These are phyloP conservation scores for Pneumocystis murina DNA, from an alignment of 1,139 yeast genomes.

Conservation along the genomic window DNA sequence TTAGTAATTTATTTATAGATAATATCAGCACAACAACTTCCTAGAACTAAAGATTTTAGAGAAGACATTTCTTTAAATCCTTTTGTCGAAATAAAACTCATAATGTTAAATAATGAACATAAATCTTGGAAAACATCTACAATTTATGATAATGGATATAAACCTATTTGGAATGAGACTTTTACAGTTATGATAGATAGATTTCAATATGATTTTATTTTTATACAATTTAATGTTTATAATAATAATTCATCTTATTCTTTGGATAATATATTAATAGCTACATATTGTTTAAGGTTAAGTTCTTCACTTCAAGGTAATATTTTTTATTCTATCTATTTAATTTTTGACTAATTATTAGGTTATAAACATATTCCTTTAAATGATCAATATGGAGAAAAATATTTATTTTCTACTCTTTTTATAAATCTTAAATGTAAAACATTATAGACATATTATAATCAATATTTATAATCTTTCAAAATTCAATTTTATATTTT, in stretches of 20 bases:
- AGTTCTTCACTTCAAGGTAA: slow-evolving; percentile 27
- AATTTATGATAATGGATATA: slow-evolving; percentile 55
- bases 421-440: slow-evolving; percentile 32
- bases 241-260: slow-evolving; percentile 22
- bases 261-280: slow-evolving; percentile 34
- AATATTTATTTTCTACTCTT: slow-evolving; percentile 58
- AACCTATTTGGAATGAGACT: slow-evolving; percentile 61
- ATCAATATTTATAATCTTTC: no score
- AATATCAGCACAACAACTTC: slow-evolving; percentile 75
- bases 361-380: slow-evolving; percentile 75
- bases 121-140: slow-evolving; percentile 26
- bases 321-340: neutral
- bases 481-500: neutral
- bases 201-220: slow-evolving; percentile 31
- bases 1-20: slow-evolving; percentile 31
- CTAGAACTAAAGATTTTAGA: slow-evolving; percentile 40
- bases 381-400: slow-evolving; percentile 64
- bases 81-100: slow-evolving; percentile 41
- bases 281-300: slow-evolving; percentile 35
- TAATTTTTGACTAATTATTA: neutral
- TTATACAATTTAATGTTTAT: slow-evolving; percentile 38
- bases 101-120: slow-evolving; percentile 25
- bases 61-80: slow-evolving; percentile 33
- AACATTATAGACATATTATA: neutral
- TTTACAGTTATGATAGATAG: slow-evolving; percentile 1